Evolutionary conservation across 1,139 yeast species (phyloP), one percentile per base, ranked within the genome.

Genomic region (Debaryomyces sp.): DNA sequence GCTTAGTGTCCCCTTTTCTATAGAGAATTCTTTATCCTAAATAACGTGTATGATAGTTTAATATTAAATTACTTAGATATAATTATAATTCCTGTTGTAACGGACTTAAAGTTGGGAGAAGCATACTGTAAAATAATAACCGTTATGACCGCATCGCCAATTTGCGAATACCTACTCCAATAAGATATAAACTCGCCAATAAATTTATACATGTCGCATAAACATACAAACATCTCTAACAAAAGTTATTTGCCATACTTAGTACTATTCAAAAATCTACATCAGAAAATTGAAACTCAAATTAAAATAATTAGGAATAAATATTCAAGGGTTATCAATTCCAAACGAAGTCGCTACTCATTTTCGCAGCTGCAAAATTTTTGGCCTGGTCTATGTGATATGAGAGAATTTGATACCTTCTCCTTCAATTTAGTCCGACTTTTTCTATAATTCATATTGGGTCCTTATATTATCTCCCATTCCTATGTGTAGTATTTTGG

Each of bases 341-440:
- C 12, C 33, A 27, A 27, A 39, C 30, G 18, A 26, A 39, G 30
- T 18, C 29, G 15, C 27, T 17, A 7, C n/a, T 6, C 5, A 17
- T 30, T 41, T 41, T 41, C 43, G 43, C 43, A 41, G 43, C 43
- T 30, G 43, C 43, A 30, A 41, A 41, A 30, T 37, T 37, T 37
- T 32, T 12, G n/a, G 6, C 13, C 4, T 3, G 35, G 26, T 6
- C 5, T 12, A 12, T 12, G 5, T 12, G 6, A 12, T 27, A 5
- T 27, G 30, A 5, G 30, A 3, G 13, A 12, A 12, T 12, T 27
- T 27, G 6, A 4, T 5, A 4, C 3, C 2, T 12, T 12, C 12
- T 27, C 30, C 30, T 27, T 5, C 30, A 12, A 12, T 12, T 27
- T 27, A 1, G 6, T 2, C 2, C 6, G 13, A 12, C 1, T 27